Conservation (phyloP, 2,329 filamentous ascomycete species). For the Pleurostoma richardsiae region DNA sequence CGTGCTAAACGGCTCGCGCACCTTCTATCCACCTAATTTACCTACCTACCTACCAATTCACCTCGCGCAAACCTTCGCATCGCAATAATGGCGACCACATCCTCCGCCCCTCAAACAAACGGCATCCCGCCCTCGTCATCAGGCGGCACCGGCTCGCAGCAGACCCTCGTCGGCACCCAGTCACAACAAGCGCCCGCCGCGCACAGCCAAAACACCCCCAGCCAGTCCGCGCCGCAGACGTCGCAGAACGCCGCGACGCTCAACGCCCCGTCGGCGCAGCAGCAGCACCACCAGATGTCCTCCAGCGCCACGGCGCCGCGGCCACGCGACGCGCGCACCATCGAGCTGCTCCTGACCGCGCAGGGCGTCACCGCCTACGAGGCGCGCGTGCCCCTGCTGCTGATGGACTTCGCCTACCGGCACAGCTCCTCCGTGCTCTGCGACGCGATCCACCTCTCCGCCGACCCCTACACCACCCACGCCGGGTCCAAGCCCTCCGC, state of each 20-base stretch:
- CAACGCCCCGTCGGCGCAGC: slow-evolving; percentile 14
- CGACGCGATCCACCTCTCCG: slow-evolving; percentile 64
- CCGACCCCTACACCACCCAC: slow-evolving; percentile 61
- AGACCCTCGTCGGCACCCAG: slow-evolving; percentile 12
- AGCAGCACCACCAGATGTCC: slow-evolving; percentile 16
- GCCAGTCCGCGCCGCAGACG: slow-evolving; percentile 18
- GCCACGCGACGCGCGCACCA: slow-evolving; percentile 72
- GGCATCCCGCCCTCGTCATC: slow-evolving; percentile 38
- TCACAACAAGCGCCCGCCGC: slow-evolving; percentile 8
- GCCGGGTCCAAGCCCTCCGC: slow-evolving; percentile 48
- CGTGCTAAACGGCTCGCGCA: too few relatives aligned
- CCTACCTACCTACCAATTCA: too few relatives aligned
- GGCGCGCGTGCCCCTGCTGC: slow-evolving; percentile 73
- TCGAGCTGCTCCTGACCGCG: slow-evolving; percentile 74
- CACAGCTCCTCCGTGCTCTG: slow-evolving; percentile 68
- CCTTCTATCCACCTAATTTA: too few relatives aligned
- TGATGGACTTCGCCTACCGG: slow-evolving; percentile 83
- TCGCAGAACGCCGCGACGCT: slow-evolving; percentile 19
- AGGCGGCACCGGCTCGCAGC: slow-evolving; percentile 17
- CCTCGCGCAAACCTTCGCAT: too few relatives aligned
- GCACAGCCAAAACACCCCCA: slow-evolving; percentile 17
- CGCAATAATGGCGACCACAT: neutral
- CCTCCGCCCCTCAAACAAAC: slow-evolving; percentile 44
- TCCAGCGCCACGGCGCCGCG: slow-evolving; percentile 42
- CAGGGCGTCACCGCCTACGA: slow-evolving; percentile 78